These are phyloP conservation scores for Immersiella caudata DNA, from an alignment of 495 filamentous ascomycete species.

Conservation along the genomic window DNA sequence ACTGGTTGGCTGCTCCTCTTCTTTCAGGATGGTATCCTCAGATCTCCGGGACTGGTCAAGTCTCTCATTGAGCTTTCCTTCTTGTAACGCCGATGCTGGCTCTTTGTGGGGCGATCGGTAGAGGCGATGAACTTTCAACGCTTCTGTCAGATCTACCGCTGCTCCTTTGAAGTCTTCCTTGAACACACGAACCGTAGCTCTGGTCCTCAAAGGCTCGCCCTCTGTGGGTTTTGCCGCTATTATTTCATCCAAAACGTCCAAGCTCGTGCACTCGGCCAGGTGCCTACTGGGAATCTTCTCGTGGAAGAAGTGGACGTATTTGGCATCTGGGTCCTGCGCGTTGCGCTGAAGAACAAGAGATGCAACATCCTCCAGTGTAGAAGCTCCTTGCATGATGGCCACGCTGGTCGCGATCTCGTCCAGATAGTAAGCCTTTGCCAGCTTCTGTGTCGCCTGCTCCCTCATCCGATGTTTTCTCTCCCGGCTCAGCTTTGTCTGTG, in stretches of 20 bases:
- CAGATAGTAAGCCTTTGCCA: constrained; percentile 72
- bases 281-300: constrained; percentile 81
- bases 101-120: constrained; percentile 48
- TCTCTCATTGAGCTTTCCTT: constrained; percentile 38
- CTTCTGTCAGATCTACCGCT: constrained; percentile 66
- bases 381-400: constrained; percentile 78
- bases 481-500: constrained; percentile 66
- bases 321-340: constrained; percentile 65
- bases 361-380: constrained; percentile 79
- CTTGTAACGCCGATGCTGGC: constrained; percentile 41
- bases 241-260: constrained; percentile 66
- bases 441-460: constrained; percentile 73
- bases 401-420: constrained; percentile 83
- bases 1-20: constrained; percentile 72
- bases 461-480: constrained; percentile 76
- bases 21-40: constrained; percentile 60
- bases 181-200: constrained; percentile 72
- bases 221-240: constrained; percentile 63
- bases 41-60: constrained; percentile 45
- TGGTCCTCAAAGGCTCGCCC: constrained; percentile 66
- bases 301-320: constrained; percentile 86
- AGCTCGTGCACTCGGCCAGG: constrained; percentile 70
- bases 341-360: constrained; percentile 68
- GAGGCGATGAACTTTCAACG: constrained; percentile 60
- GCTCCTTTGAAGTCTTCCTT: constrained; percentile 73